Percentiles rank a stretch among this genome's conserved stretches.
These are phyloP conservation scores for Auriscalpium microsporum DNA, from an alignment of 768 basidiomycete genomes.

Conservation along the genomic window DNA sequence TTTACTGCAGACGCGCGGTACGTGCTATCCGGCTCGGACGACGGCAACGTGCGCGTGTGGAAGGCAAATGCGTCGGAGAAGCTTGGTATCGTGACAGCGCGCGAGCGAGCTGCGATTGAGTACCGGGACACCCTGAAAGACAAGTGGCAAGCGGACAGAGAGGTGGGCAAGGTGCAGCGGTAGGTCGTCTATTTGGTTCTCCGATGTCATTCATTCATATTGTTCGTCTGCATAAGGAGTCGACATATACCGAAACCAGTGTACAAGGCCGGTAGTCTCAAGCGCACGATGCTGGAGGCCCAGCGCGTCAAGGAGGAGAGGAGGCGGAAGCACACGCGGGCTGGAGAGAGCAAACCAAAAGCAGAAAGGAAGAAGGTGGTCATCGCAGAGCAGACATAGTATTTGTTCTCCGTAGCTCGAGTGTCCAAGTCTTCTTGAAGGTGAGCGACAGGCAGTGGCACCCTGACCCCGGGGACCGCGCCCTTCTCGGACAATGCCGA, in stretches of 20 bases:
- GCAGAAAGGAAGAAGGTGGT: conserved; percentile 88
- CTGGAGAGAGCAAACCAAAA: conserved; percentile 80
- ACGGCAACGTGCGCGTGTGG: conserved; percentile 93
- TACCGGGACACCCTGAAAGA: conserved; percentile 84
- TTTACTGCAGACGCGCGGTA: conserved; percentile 90
- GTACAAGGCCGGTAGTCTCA: conserved; percentile 78
- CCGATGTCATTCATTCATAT: background rate
- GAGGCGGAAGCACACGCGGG: conserved; percentile 79
- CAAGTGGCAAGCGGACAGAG: conserved; percentile 78
- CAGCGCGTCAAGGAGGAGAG: conserved; percentile 88
- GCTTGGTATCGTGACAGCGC: conserved; percentile 81
- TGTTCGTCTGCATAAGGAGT: conserved; percentile 32
- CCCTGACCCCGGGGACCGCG: too few relatives aligned
- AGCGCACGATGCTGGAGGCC: conserved; percentile 89
- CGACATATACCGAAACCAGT: conserved; percentile 89
- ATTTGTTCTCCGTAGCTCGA: background rate
- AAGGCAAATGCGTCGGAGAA: conserved; percentile 90
- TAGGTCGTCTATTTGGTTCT: conserved; percentile 26
- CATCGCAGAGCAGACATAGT: conserved; percentile 64
- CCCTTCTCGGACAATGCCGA: too few relatives aligned
- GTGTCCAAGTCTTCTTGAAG: background rate
- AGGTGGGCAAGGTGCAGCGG: conserved; percentile 78
- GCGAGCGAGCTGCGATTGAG: conserved; percentile 87
- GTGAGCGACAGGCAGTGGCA: too few relatives aligned
- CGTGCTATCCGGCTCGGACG: conserved; percentile 85